These are phyloP conservation scores for Schizonepeta tenuifolia DNA, from an alignment of 257 asterid genomes.

Conservation along the genomic window DNA sequence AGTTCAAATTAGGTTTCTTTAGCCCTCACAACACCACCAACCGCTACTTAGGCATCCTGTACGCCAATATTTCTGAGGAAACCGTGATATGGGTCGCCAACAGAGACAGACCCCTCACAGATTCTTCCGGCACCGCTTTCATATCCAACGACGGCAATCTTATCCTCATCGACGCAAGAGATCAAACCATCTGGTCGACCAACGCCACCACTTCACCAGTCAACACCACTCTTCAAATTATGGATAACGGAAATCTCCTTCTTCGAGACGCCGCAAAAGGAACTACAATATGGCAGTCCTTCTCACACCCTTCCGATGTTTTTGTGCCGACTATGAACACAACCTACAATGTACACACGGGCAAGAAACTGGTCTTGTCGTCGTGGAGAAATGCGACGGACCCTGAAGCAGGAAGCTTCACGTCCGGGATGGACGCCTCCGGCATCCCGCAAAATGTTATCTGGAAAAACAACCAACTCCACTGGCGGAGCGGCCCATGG, in stretches of 20 bases:
- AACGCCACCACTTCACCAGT: neutral
- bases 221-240: slow-evolving; percentile 16
- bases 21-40: slow-evolving; percentile 42
- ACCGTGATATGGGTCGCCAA: slow-evolving; percentile 50
- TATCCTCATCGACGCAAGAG: slow-evolving; percentile 31
- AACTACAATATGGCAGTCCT: slow-evolving; percentile 15
- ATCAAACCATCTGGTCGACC: slow-evolving; percentile 41
- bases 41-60: slow-evolving; percentile 50
- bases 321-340: slow-evolving; percentile 38
- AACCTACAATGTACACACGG: slow-evolving; percentile 28
- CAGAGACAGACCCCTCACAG: slow-evolving; percentile 40
- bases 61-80: slow-evolving; percentile 33
- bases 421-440: slow-evolving; percentile 26
- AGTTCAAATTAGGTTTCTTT: slow-evolving; percentile 51
- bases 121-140: slow-evolving; percentile 31
- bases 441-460: slow-evolving; percentile 32
- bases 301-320: neutral
- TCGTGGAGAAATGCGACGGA: slow-evolving; percentile 43
- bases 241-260: slow-evolving; percentile 20
- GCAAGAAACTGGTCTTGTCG: slow-evolving; percentile 27
- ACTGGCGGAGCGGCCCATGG: slow-evolving; percentile 56
- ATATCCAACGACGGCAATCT: slow-evolving; percentile 39
- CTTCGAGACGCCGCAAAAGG: neutral
- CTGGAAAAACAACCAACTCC: slow-evolving; percentile 34
- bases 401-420: slow-evolving; percentile 43